These are phyloP conservation scores for Trametes versicolor DNA, from an alignment of 1,284 basidiomycete species.

Conservation along the genomic window DNA sequence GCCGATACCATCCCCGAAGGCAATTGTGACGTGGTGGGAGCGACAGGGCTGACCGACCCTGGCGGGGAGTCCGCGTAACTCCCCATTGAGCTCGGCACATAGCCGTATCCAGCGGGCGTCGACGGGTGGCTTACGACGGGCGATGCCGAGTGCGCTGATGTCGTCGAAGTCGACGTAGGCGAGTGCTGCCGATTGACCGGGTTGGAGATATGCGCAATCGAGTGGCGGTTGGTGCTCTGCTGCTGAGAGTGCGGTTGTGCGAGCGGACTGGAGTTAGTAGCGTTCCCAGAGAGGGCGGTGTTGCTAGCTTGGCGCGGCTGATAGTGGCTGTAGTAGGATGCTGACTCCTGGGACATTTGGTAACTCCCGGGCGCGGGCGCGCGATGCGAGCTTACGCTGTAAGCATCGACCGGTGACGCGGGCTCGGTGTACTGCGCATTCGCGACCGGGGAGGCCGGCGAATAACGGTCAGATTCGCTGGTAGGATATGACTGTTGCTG, in stretches of 20 bases:
- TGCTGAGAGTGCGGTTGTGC: conserved; percentile 11
- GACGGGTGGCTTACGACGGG: conserved; percentile 31
- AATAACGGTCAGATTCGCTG: conserved; percentile 30
- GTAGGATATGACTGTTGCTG: conserved; percentile 28
- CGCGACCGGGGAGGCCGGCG: conserved; percentile 25
- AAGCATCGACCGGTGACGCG: conserved; percentile 29
- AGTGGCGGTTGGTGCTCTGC: conserved; percentile 32
- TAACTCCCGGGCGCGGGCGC: conserved; percentile 12
- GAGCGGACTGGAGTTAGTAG: conserved; percentile 15
- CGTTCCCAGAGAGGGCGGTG: conserved; percentile 13
- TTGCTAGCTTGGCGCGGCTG: conserved; percentile 13
- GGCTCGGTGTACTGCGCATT: conserved; percentile 26
- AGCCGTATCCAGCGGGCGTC: conserved; percentile 27
- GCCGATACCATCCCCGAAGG: conserved; percentile 17
- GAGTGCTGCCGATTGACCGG: conserved; percentile 30
- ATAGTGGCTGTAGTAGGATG: conserved; percentile 24
- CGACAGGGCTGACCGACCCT: conserved; percentile 23
- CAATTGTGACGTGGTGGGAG: conserved; percentile 16
- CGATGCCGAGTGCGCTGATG: conserved; percentile 23
- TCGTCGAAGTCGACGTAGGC: conserved; percentile 18
- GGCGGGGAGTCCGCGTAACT: conserved; percentile 30
- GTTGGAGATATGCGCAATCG: conserved; percentile 38
- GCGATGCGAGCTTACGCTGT: conserved; percentile 13
- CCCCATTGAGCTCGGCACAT: conserved; percentile 16
- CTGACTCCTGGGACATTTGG: conserved; percentile 10